Conservation (phyloP, 2,329 filamentous ascomycete species). For the Neofusicoccum cordaticola region DNA sequence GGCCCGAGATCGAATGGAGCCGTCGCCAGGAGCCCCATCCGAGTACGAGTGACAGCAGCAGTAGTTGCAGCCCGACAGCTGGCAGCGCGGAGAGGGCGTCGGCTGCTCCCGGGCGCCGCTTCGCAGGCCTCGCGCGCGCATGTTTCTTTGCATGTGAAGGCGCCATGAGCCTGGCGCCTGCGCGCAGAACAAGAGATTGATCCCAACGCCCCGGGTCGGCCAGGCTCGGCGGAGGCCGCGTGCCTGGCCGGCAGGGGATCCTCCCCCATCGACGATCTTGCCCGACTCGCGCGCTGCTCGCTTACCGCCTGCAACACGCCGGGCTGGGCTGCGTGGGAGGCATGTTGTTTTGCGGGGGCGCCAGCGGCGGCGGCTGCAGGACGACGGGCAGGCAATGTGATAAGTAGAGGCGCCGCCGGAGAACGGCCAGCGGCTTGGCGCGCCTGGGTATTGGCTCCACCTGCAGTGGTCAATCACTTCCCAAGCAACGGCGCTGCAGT, state of each 20-base stretch:
- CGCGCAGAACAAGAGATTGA: slow-evolving; percentile 11
- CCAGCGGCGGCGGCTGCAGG: not conserved
- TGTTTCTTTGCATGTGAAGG: slow-evolving; percentile 14
- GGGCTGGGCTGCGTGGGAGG: slow-evolving; percentile 9
- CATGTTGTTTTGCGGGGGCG: slow-evolving; percentile 12
- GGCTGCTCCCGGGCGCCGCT: slow-evolving; percentile 4
- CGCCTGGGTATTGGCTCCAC: slow-evolving; percentile 10
- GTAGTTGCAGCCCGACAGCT: not conserved
- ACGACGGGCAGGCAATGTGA: not conserved
- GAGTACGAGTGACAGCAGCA: not conserved
- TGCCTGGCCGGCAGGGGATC: slow-evolving; percentile 17
- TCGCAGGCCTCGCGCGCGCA: not conserved
- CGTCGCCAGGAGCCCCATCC: not conserved
- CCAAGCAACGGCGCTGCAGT: slow-evolving; percentile 14
- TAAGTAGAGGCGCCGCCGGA: not conserved
- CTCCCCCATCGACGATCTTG: slow-evolving; percentile 17
- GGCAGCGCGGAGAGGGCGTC: not conserved
- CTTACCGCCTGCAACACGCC: slow-evolving; percentile 12
- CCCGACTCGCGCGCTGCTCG: slow-evolving; percentile 12
- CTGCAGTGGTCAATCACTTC: slow-evolving; percentile 14
- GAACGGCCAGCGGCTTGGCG: not conserved
- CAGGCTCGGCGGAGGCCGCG: slow-evolving; percentile 18
- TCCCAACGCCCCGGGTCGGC: slow-evolving; percentile 15
- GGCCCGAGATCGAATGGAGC: not conserved
- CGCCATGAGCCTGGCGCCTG: slow-evolving; percentile 4